Evolutionary conservation across 148 eudicot genomes (phyloP).

Genomic region (Nepenthes gracilis): DNA sequence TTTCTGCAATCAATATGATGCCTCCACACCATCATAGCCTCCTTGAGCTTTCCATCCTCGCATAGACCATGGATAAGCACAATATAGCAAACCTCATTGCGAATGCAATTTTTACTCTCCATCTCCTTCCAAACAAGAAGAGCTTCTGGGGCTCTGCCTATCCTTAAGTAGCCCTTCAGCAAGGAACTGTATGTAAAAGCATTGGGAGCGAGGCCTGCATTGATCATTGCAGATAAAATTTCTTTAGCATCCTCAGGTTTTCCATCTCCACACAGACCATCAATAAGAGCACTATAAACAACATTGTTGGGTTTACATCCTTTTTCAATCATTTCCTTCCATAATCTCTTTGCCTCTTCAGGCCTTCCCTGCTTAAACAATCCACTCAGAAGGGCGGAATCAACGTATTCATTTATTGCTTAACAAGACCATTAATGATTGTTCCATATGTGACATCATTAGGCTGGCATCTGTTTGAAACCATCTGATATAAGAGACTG

Average conservation of each 20-base stretch:
- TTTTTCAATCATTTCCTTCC: slow-evolving; percentile 53
- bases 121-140: slow-evolving; percentile 64
- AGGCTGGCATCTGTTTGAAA: slow-evolving; percentile 49
- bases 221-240: slow-evolving; percentile 45
- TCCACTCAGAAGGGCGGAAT: slow-evolving; percentile 71
- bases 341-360: slow-evolving; percentile 47
- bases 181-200: slow-evolving; percentile 69
- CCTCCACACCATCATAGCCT: slow-evolving; percentile 68
- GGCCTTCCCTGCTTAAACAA: slow-evolving; percentile 68
- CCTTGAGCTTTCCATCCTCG: slow-evolving; percentile 50
- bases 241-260: slow-evolving; percentile 58
- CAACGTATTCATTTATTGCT: slow-evolving; percentile 59
- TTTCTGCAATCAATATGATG: no score
- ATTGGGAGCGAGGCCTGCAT: slow-evolving; percentile 54
- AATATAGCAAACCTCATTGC: slow-evolving; percentile 57
- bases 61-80: slow-evolving; percentile 70
- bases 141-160: slow-evolving; percentile 53
- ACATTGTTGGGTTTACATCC: slow-evolving; percentile 56
- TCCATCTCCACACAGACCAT: slow-evolving; percentile 62
- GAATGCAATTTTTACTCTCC: slow-evolving; percentile 20
- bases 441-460: slow-evolving; percentile 83
- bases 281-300: slow-evolving; percentile 65
- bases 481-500: slow-evolving; percentile 68
- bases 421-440: slow-evolving; percentile 77
- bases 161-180: slow-evolving; percentile 63